Evolutionary conservation across 805 yeast species (phyloP).

Genomic region (Jamesozyma lodderae): DNA sequence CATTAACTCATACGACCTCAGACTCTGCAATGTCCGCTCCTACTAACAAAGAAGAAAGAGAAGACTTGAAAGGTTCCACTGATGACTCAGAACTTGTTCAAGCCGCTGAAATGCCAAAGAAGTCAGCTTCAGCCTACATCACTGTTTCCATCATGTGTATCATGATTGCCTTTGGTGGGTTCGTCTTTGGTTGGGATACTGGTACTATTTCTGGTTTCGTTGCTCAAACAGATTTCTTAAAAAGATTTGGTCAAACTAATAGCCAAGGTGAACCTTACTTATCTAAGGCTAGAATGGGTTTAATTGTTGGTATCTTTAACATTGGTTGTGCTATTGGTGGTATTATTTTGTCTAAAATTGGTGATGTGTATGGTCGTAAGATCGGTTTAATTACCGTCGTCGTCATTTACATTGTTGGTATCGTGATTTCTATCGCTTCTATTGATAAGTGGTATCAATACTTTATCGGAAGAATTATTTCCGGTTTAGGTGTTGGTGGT

Average conservation of each 20-base stretch:
- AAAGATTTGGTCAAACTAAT: constrained; percentile 42
- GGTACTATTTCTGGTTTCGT: constrained; percentile 71
- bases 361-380: constrained; percentile 60
- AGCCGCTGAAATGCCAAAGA: constrained; percentile 25
- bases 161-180: constrained; percentile 30
- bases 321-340: constrained; percentile 74
- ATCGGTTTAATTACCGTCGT: constrained; percentile 43
- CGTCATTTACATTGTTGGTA: constrained; percentile 1
- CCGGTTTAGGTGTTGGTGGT: constrained; percentile 1
- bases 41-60: constrained; percentile 26
- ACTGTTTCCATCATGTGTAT: constrained; percentile 29
- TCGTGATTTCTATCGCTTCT: neutral
- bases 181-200: constrained; percentile 60
- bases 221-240: constrained; percentile 48
- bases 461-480: constrained; percentile 1
- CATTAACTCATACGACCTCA: too few species aligned
- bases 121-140: constrained; percentile 31
- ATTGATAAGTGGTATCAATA: constrained; percentile 1
- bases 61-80: constrained; percentile 16
- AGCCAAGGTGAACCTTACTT: constrained; percentile 28
- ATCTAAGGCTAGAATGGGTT: constrained; percentile 42
- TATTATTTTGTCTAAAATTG: constrained; percentile 46
- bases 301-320: constrained; percentile 51
- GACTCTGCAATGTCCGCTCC: constrained; percentile 24
- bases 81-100: constrained; percentile 1